These are phyloP conservation scores for Penicillium daleae DNA, from an alignment of 495 filamentous ascomycete genomes.

Conservation along the genomic window DNA sequence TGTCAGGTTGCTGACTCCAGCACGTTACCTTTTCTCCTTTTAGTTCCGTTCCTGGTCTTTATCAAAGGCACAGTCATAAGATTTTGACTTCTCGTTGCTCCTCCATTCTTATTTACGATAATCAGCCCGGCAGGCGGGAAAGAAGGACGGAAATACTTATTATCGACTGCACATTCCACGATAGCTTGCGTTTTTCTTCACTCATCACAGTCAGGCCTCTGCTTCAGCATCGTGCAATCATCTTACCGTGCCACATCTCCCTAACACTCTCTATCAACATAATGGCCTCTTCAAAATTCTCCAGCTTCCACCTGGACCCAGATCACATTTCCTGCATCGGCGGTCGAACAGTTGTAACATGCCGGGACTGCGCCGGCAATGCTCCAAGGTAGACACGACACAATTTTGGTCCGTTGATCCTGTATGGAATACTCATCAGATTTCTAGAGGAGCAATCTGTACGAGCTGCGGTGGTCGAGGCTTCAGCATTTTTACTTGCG, in stretches of 20 bases:
- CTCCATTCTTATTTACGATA: no score
- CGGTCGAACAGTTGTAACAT: slow-evolving; percentile 43
- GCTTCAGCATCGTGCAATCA: slow-evolving; percentile 4
- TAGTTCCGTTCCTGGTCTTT: slow-evolving; percentile 16
- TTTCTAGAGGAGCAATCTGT: slow-evolving; percentile 38
- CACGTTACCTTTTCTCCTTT: slow-evolving; percentile 19
- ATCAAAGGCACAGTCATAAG: slow-evolving; percentile 13
- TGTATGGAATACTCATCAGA: not conserved
- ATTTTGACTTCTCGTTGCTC: not conserved
- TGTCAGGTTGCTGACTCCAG: slow-evolving; percentile 17
- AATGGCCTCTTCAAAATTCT: slow-evolving; percentile 30
- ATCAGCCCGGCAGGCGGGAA: not conserved
- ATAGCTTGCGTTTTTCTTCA: not conserved
- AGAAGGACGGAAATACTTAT: not conserved
- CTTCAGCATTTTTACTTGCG: slow-evolving; percentile 43
- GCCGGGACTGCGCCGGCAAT: slow-evolving; percentile 44
- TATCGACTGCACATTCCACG: not conserved
- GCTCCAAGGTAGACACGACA: slow-evolving; percentile 38
- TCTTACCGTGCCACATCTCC: not conserved
- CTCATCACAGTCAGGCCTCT: slow-evolving; percentile 9
- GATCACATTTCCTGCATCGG: slow-evolving; percentile 43
- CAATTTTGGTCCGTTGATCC: not conserved
- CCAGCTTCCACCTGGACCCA: slow-evolving; percentile 36
- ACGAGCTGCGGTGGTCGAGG: slow-evolving; percentile 40
- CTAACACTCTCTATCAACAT: not conserved